Percentiles rank a stretch among this genome's conserved stretches.
phyloP scores from a whole-genome alignment of 176 grass and related monocot genomes.

The Triticum turgidum region DNA sequence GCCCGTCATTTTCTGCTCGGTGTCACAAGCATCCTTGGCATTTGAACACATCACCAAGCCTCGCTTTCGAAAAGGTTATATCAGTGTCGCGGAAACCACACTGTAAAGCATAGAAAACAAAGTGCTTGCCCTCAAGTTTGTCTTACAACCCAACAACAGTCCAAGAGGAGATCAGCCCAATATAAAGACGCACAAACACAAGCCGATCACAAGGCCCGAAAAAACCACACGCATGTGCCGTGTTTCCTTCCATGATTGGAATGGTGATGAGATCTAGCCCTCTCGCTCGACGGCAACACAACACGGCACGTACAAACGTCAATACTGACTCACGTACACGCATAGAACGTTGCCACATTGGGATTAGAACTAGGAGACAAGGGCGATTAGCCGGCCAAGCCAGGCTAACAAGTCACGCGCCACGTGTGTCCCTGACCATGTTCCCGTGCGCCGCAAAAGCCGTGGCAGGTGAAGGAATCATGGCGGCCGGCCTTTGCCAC shows the following conservation, averaged over 20 bases:
- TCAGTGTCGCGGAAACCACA: no score
- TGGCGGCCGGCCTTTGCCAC: slow-evolving; percentile 22
- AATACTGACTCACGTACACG: not conserved
- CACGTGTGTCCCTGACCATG: not conserved
- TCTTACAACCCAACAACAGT: not conserved
- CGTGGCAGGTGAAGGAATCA: not conserved
- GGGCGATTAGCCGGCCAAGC: not conserved
- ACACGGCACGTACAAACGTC: slow-evolving; percentile 14
- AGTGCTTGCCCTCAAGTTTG: not conserved
- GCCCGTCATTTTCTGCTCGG: not conserved
- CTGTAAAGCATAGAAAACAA: no score
- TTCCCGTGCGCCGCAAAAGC: not conserved
- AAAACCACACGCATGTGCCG: not conserved
- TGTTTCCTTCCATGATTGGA: not conserved
- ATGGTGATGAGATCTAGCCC: not conserved
- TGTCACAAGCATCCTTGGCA: not conserved
- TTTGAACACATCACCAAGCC: not conserved
- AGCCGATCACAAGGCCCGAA: not conserved
- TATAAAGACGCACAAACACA: not conserved
- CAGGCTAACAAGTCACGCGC: not conserved
- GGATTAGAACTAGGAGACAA: not conserved
- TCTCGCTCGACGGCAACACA: not conserved
- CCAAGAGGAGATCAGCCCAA: not conserved
- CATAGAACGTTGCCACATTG: not conserved
- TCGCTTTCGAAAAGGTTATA: no score